Evolutionary conservation across 805 yeast species (phyloP).

Genomic region (Isabelozyma pseudorhagii): DNA sequence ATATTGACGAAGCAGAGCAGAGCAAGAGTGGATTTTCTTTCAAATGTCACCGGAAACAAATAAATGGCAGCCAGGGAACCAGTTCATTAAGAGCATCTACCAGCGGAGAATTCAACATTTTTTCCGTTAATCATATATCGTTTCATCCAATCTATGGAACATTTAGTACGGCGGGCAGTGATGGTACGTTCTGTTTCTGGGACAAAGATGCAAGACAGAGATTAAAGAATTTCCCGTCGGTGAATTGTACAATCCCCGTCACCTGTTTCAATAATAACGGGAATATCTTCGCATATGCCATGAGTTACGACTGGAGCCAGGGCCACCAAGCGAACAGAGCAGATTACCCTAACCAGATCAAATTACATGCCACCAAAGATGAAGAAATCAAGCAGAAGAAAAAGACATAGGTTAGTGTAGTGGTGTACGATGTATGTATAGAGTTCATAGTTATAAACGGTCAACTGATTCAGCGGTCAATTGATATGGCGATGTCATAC

Average conservation of each 20-base stretch:
- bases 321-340: conserved; percentile 78
- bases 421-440: neutral
- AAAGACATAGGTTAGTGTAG: conserved; percentile 11
- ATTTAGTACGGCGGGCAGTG: conserved; percentile 90
- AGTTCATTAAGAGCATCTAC: conserved; percentile 22
- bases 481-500: too few species aligned
- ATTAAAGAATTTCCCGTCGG: conserved; percentile 71
- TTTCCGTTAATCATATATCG: conserved; percentile 72
- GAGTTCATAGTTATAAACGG: neutral
- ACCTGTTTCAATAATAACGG: conserved; percentile 84
- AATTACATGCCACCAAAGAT: conserved; percentile 81
- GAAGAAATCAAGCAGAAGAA: conserved; percentile 74
- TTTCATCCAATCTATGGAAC: conserved; percentile 93
- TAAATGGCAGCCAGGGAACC: conserved; percentile 31
- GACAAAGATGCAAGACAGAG: conserved; percentile 90
- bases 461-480: neutral
- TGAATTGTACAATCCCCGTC: conserved; percentile 67
- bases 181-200: conserved; percentile 94
- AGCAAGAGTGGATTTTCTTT: conserved; percentile 76
- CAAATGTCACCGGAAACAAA: conserved; percentile 84
- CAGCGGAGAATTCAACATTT: conserved; percentile 58
- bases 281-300: conserved; percentile 81
- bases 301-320: conserved; percentile 94
- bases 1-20: conserved; percentile 80
- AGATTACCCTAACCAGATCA: conserved; percentile 70